Conservation (phyloP, 257 asterid species). For the Paulownia fortunei region DNA sequence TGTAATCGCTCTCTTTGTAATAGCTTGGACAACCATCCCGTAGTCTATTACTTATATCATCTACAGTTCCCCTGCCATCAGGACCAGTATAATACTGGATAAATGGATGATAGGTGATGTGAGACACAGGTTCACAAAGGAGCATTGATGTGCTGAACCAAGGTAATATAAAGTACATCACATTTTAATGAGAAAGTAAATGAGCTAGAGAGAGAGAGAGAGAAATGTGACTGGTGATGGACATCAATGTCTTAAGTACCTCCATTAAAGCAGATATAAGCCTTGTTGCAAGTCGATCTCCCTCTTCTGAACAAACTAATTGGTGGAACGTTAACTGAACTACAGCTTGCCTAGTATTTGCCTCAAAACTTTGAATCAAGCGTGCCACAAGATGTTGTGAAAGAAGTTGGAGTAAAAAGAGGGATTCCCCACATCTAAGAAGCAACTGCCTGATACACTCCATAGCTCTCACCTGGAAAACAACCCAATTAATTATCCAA, state of each 20-base stretch:
- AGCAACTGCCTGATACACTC: slow-evolving; percentile 96
- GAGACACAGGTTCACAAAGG: slow-evolving; percentile 33
- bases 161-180: slow-evolving; percentile 22
- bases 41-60: slow-evolving; percentile 84
- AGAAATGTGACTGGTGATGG: slow-evolving; percentile 4
- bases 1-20: slow-evolving; percentile 89
- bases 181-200: neutral
- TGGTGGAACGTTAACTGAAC: slow-evolving; percentile 90
- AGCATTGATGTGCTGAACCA: slow-evolving; percentile 24
- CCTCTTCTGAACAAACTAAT: slow-evolving; percentile 88
- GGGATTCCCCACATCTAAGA: slow-evolving; percentile 91
- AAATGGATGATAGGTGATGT: slow-evolving; percentile 38
- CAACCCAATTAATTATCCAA: slow-evolving; percentile 28
- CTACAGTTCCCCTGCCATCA: slow-evolving; percentile 98
- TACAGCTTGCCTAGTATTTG: slow-evolving; percentile 61
- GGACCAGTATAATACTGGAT: slow-evolving; percentile 96
- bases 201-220: slow-evolving; percentile 6
- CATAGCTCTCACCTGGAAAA: slow-evolving; percentile 91
- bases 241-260: slow-evolving; percentile 53
- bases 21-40: slow-evolving; percentile 97
- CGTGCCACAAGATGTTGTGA: slow-evolving; percentile 84
- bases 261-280: slow-evolving; percentile 94
- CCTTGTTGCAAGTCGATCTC: slow-evolving; percentile 81
- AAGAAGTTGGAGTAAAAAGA: slow-evolving; percentile 83
- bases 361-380: slow-evolving; percentile 75